These are phyloP conservation scores for Tagetes patula DNA, from an alignment of 129 eudicot species.

Conservation along the genomic window DNA sequence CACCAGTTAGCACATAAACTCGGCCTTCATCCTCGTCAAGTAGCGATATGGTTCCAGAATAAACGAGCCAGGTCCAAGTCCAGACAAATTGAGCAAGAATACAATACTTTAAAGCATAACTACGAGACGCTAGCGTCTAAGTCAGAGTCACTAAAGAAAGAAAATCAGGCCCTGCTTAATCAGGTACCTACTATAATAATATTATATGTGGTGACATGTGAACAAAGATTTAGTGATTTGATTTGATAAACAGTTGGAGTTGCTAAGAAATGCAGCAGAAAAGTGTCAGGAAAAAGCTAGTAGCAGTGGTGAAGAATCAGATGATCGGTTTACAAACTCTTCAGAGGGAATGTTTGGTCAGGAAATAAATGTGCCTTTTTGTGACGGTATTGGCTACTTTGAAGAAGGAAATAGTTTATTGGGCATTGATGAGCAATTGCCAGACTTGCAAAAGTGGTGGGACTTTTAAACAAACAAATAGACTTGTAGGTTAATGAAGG, in stretches of 20 bases:
- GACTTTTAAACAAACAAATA: slow-evolving; percentile 20
- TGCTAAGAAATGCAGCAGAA: slow-evolving; percentile 28
- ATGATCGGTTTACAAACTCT: slow-evolving; percentile 14
- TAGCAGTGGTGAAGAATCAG: slow-evolving; percentile 30
- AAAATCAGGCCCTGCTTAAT: slow-evolving; percentile 47
- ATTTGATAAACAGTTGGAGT: slow-evolving; percentile 30
- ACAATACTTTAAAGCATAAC: slow-evolving; percentile 37
- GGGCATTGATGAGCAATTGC: slow-evolving; percentile 34
- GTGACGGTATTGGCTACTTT: slow-evolving; percentile 34
- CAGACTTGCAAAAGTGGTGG: slow-evolving; percentile 42
- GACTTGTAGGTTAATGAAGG: not conserved
- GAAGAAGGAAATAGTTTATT: slow-evolving; percentile 32
- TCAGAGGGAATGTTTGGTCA: slow-evolving; percentile 24
- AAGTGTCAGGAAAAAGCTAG: slow-evolving; percentile 24
- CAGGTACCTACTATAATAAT: slow-evolving; percentile 43
- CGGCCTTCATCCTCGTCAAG: slow-evolving; percentile 67
- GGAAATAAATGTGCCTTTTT: slow-evolving; percentile 30
- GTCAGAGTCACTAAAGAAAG: slow-evolving; percentile 46
- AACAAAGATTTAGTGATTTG: not conserved
- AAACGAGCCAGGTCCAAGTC: slow-evolving; percentile 62
- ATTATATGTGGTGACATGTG: no score
- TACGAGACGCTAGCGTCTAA: slow-evolving; percentile 45
- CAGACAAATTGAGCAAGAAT: slow-evolving; percentile 49
- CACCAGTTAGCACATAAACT: slow-evolving; percentile 59
- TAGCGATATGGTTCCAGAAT: slow-evolving; percentile 80